Evolutionary conservation across 192 early-diverging fungal species (phyloP), one percentile per base, ranked within the genome.

Genomic region (Backusella australiensis): DNA sequence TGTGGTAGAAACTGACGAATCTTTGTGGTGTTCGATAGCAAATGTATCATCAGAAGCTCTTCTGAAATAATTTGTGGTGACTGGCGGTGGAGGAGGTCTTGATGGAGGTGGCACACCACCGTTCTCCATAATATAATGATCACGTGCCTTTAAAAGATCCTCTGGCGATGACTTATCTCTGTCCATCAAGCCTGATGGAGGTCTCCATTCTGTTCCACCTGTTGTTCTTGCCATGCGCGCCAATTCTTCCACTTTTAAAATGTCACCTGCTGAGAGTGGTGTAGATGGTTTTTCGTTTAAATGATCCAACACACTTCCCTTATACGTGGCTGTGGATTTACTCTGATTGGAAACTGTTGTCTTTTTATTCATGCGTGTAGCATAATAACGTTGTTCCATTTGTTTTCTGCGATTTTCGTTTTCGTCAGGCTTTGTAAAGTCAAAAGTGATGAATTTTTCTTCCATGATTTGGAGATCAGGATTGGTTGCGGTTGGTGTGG

Each of bases 381-480:
- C 73, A 75, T 69, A 80, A 29, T 75, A 70, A 7, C 36, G 44
- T 56, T 75, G 74, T 17, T 80, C 79, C 34, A 80, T 63, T 72
- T 69, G 74, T 19, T 76, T 46, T 56, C 67, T 76, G 29, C 74
- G 74, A 52, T 65, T 44, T 52, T 71, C 66, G 35, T 80, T 80
- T 39, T 80, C 79, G 8, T 65, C 34, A 0, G 79, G 79, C 67
- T 93, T 93, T 2, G 90, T 89, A 74, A 83, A 92, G 71, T 95
- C 94, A 72, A 89, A 95, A 17, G 87, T 80, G 7, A 85, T 80
- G 75, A 93, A 95, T 74, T 94, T 91, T 68, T 91, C 91, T 66
- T 95, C 93, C 92, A 95, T 94, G 49, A 90, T 82, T 65, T 86
- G 86, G 89, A 91, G 89, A 70, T 90, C 89, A 44, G 79, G 84